Percentiles rank a stretch among this genome's conserved stretches.
Conservation (phyloP, 1,284 basidiomycete genomes). For the Lignosus rhinocerotis region DNA sequence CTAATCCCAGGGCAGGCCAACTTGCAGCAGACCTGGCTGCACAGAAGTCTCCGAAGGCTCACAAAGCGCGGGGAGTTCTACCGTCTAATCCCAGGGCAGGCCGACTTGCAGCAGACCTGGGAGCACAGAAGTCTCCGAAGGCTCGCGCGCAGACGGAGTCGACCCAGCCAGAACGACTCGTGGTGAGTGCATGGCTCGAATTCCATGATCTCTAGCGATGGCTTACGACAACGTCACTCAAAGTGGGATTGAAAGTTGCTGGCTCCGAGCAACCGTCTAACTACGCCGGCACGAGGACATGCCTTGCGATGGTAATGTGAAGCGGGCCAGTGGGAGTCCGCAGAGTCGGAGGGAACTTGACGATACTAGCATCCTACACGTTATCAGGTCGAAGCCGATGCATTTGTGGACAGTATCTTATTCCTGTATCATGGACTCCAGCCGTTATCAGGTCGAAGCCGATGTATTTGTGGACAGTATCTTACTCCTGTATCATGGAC, state of each 20-base stretch:
- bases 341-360: background rate
- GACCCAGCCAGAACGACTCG: slow-evolving; percentile 56
- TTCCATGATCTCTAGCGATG: slow-evolving; percentile 5
- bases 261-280: slow-evolving; percentile 1
- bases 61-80: slow-evolving; percentile 57
- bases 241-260: slow-evolving; percentile 30
- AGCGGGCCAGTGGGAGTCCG: background rate
- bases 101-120: slow-evolving; percentile 56
- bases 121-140: slow-evolving; percentile 48
- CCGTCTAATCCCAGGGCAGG: slow-evolving; percentile 67
- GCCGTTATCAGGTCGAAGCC: background rate
- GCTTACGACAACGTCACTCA: slow-evolving; percentile 21
- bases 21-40: slow-evolving; percentile 57
- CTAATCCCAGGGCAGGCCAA: slow-evolving; percentile 67
- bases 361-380: slow-evolving; percentile 21
- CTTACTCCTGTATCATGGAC: background rate
- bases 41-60: slow-evolving; percentile 46
- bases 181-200: slow-evolving; percentile 49
- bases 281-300: slow-evolving; percentile 12
- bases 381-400: slow-evolving; percentile 2
- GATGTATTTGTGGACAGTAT: background rate
- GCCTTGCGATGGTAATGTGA: background rate
- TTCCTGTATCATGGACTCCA: background rate
- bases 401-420: background rate
- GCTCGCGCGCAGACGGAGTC: slow-evolving; percentile 44